Base-by-base conservation (phyloP, 2,329 filamentous ascomycete genomes). In the Aspergillus terreus region DNA sequence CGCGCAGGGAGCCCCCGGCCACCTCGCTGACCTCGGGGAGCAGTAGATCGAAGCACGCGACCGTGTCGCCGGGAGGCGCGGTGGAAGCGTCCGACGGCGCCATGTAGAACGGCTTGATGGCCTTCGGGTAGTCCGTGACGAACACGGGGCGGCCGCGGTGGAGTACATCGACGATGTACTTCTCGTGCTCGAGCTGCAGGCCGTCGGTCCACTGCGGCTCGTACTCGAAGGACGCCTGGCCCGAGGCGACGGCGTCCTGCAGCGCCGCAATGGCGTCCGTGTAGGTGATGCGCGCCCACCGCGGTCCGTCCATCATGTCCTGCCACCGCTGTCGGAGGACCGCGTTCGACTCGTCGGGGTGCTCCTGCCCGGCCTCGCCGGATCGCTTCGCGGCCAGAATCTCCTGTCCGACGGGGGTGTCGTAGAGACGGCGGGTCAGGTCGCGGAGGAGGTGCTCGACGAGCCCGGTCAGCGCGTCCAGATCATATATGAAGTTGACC, bases 71-170 rank as follows among this genome's bases (percentile, higher is more conserved):
- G 11, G 58, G 44, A 1, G 17, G 23, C 3, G 10, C 47, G 6
- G 49, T 62, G 46, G 49, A 46, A 15, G 53, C 48, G 6, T 50
- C 36, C 15, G 81, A 82, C 14, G 83, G 82, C 2, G 82, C 71
- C 88, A 91, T 92, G 71, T 92, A 99, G 73, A 97, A 99, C 10
- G 92, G 90, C 73, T 99, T 99, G 68, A 94, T 84, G 44, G 79
- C 77, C 58, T 83, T 83, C n/a, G 94, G 94, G 67, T 96, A 99
- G 69, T 96, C 81, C 12, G 92, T 97, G 58, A 99, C 85, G 67
- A 97, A 97, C 42, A 97, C 79, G 6, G 94, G 94, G 1, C 74
- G 72, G 15, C 79, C 78, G 44, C 81, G 75, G 58, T 85, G 85
- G 42, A 92, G 65, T 23, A 76, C 76, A 48, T 82, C 78, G 44